A percentile compares a stretch with the other conserved stretches of the same genome.
These are phyloP conservation scores for Brassica nigra DNA, from an alignment of 345 rosid genomes.

Conservation along the genomic window DNA sequence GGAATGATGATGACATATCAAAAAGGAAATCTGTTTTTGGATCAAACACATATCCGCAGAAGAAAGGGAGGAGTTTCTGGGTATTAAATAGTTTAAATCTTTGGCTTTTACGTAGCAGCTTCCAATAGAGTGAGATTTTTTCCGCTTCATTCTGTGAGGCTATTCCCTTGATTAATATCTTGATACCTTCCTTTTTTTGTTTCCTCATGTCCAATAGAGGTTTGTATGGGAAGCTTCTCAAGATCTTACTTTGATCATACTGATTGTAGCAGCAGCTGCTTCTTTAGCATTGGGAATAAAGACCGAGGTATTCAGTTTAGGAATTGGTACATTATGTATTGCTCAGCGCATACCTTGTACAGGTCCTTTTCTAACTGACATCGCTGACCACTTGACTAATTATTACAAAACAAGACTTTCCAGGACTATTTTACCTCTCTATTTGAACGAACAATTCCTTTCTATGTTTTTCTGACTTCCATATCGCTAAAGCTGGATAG, in stretches of 20 bases:
- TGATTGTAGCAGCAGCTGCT: slow-evolving; percentile 90
- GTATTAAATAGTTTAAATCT: slow-evolving; percentile 40
- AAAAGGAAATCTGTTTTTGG: slow-evolving; percentile 74
- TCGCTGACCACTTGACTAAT: background rate
- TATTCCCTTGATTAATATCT: slow-evolving; percentile 20
- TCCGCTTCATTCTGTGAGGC: background rate
- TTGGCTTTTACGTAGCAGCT: slow-evolving; percentile 5
- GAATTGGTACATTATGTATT: background rate
- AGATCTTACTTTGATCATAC: slow-evolving; percentile 84
- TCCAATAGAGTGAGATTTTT: slow-evolving; percentile 1
- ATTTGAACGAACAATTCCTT: background rate
- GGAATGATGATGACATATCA: slow-evolving; percentile 68
- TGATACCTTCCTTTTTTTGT: background rate
- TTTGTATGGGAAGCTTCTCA: slow-evolving; percentile 92
- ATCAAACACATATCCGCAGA: slow-evolving; percentile 86
- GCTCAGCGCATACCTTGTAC: background rate
- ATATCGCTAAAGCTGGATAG: slow-evolving; percentile 4
- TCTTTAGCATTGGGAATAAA: slow-evolving; percentile 92
- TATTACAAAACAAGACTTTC: background rate
- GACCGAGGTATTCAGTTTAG: slow-evolving; percentile 69
- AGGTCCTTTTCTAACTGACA: background rate
- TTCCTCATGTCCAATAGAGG: slow-evolving; percentile 47
- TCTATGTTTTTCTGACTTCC: background rate
- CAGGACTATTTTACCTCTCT: too few species aligned
- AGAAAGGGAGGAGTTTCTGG: slow-evolving; percentile 91